phyloP scores from a whole-genome alignment of 2,329 filamentous ascomycete species.

The Hypocrella siamensis region DNA sequence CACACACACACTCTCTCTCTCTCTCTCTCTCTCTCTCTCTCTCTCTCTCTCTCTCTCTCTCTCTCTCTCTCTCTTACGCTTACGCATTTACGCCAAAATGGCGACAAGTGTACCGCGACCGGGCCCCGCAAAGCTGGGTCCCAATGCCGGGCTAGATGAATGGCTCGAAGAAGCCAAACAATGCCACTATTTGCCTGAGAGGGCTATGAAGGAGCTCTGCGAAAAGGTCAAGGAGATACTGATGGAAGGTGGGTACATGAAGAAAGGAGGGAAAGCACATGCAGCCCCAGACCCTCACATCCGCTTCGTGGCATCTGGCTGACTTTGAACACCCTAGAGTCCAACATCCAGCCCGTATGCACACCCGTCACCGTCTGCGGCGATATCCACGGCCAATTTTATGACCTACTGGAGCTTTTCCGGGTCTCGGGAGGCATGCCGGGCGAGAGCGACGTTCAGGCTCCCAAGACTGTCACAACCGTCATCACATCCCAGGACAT shows the following conservation, averaged over 20 bases:
- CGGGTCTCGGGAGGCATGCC: slow-evolving; percentile 95
- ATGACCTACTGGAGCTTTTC: slow-evolving; percentile 93
- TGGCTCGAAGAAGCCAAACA: slow-evolving; percentile 95
- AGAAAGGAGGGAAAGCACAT: background rate
- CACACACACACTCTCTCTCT: no score
- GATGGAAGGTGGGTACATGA: slow-evolving; percentile 69
- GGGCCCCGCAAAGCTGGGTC: slow-evolving; percentile 70
- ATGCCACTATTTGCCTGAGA: slow-evolving; percentile 90
- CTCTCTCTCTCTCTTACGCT: no score
- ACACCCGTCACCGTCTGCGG: slow-evolving; percentile 95
- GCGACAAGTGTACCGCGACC: slow-evolving; percentile 58
- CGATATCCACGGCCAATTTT: slow-evolving; percentile 98
- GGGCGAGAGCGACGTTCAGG: slow-evolving; percentile 56
- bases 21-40: no score
- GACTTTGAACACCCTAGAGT: slow-evolving; percentile 41
- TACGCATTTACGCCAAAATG: slow-evolving; percentile 16
- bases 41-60: no score
- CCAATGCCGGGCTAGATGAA: slow-evolving; percentile 79
- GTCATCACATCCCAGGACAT: slow-evolving; percentile 84
- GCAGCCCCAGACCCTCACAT: no score
- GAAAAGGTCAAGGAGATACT: slow-evolving; percentile 98
- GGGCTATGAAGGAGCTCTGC: slow-evolving; percentile 96
- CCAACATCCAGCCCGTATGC: slow-evolving; percentile 94
- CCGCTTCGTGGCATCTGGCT: no score
- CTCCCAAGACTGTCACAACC: slow-evolving; percentile 51